These are phyloP conservation scores for Malassezia nana DNA, from an alignment of 1,284 basidiomycete genomes.

Conservation along the genomic window DNA sequence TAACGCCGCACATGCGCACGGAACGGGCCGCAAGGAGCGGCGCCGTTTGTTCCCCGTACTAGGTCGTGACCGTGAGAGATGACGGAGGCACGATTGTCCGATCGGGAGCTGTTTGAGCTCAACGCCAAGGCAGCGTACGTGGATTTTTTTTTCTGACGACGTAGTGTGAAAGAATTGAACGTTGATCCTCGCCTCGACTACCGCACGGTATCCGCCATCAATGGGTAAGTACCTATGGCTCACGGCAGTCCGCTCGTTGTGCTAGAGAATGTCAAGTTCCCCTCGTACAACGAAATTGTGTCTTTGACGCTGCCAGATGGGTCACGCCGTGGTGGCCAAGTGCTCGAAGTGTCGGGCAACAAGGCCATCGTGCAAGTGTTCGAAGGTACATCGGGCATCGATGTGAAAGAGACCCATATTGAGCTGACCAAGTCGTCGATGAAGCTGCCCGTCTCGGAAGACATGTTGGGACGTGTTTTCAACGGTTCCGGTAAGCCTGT, in stretches of 20 bases:
- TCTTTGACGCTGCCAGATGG: conserved; percentile 92
- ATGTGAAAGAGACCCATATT: conserved; percentile 93
- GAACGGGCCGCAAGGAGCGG: conserved; percentile 11
- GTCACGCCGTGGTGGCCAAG: conserved; percentile 86
- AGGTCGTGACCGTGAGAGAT: conserved; percentile 16
- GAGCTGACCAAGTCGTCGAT: conserved; percentile 97
- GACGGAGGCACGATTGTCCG: conserved; percentile 50
- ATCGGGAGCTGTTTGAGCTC: conserved; percentile 67
- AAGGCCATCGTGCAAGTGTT: conserved; percentile 98
- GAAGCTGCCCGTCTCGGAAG: conserved; percentile 98
- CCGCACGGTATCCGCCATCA: conserved; percentile 88
- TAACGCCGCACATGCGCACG: conserved; percentile 11
- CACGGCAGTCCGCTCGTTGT: conserved; percentile 61
- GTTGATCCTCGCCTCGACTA: conserved; percentile 84
- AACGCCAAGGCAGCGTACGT: conserved; percentile 66
- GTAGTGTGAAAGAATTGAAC: conserved; percentile 51
- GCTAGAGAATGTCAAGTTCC: conserved; percentile 97
- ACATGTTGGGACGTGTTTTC: conserved; percentile 98
- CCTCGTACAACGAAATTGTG: conserved; percentile 99
- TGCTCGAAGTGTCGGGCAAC: conserved; percentile 94
- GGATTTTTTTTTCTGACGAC: background rate
- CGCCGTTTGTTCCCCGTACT: background rate
- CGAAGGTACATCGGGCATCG: conserved; percentile 93
- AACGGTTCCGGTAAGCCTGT: conserved; percentile 97
- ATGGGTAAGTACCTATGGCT: conserved; percentile 59